These are phyloP conservation scores for Mortierella alpina DNA, from an alignment of 192 early-diverging fungal genomes.

Conservation along the genomic window DNA sequence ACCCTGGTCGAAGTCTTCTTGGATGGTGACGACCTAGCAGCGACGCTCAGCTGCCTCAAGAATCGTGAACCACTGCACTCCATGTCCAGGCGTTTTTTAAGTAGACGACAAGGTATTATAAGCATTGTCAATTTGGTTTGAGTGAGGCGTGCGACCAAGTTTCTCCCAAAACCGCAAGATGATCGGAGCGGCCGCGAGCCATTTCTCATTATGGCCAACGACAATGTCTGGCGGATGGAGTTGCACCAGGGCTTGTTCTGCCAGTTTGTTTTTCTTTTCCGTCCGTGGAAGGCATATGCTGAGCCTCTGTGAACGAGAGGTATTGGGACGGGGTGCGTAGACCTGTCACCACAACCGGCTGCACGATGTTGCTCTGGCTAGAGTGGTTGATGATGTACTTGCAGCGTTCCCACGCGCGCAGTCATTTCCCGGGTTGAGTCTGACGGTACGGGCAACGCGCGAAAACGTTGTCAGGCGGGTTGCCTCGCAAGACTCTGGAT, in stretches of 20 bases:
- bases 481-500: too few species aligned
- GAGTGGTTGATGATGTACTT: slow-evolving; percentile 53
- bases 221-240: slow-evolving; percentile 62
- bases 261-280: slow-evolving; percentile 62
- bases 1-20: too few species aligned
- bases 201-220: slow-evolving; percentile 63
- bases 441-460: too few species aligned
- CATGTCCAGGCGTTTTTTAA: slow-evolving; percentile 55
- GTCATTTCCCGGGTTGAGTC: too few species aligned
- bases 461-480: too few species aligned
- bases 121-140: slow-evolving; percentile 57
- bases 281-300: slow-evolving; percentile 63
- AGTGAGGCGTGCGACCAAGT: slow-evolving; percentile 63
- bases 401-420: too few species aligned
- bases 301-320: slow-evolving; percentile 51
- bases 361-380: slow-evolving; percentile 58
- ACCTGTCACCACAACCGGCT: slow-evolving; percentile 48
- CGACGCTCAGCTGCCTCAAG: slow-evolving; percentile 59
- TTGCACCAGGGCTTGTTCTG: slow-evolving; percentile 56
- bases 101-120: slow-evolving; percentile 66
- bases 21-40: slow-evolving; percentile 59
- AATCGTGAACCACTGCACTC: slow-evolving; percentile 48
- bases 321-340: slow-evolving; percentile 26
- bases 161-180: slow-evolving; percentile 68
- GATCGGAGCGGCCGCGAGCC: slow-evolving; percentile 61